A percentile compares a stretch with the other conserved stretches of the same genome.
These are phyloP conservation scores for Tritrichomonas musculus DNA, from an alignment of 208 protist species.

Conservation along the genomic window DNA sequence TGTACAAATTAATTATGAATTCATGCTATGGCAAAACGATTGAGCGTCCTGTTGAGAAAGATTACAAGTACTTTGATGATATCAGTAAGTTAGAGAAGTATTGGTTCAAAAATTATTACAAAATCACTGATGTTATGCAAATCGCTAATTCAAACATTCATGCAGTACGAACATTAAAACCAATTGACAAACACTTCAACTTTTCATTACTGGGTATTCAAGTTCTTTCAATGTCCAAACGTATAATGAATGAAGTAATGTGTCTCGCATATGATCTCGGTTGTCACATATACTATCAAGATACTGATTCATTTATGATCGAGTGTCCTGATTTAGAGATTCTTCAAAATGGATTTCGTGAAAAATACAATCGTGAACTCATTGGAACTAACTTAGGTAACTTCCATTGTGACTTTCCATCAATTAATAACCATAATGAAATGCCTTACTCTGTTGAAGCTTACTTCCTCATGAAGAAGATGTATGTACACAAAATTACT, in stretches of 20 bases:
- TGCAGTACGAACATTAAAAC: not conserved
- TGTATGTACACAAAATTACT: not conserved
- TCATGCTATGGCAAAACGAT: not conserved
- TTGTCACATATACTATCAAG: not conserved
- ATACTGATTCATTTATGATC: not conserved
- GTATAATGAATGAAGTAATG: not conserved
- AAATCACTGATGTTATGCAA: not conserved
- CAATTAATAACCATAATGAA: not conserved
- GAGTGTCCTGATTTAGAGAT: not conserved
- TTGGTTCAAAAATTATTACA: not conserved
- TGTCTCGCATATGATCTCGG: not conserved
- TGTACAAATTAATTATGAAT: slow-evolving; percentile 24
- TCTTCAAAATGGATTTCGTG: not conserved
- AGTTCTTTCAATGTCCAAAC: slow-evolving; percentile 8
- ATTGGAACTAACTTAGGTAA: not conserved
- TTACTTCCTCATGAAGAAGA: not conserved
- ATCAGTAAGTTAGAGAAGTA: not conserved
- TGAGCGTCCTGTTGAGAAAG: not conserved
- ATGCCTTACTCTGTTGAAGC: not conserved
- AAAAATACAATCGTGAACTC: not conserved
- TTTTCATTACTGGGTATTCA: not conserved
- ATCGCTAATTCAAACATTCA: not conserved
- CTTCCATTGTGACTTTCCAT: not conserved
- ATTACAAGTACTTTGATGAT: not conserved
- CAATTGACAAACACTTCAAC: not conserved